These are phyloP conservation scores for Chaetomiaceae sp. DNA, from an alignment of 2,329 filamentous ascomycete species.

Conservation along the genomic window DNA sequence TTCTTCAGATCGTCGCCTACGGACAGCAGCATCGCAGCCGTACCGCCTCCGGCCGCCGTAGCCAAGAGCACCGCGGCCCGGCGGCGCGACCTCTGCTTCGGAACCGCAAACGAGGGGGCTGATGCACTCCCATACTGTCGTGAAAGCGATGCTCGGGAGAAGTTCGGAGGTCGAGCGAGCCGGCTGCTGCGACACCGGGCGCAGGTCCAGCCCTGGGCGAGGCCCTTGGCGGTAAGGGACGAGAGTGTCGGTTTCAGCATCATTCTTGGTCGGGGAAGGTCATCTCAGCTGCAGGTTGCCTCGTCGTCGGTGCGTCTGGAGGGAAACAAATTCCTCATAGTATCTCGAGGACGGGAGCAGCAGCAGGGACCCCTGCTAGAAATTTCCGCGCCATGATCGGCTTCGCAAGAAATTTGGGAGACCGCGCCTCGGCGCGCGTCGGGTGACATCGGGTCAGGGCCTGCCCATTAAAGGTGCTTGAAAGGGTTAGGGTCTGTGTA, in stretches of 20 bases:
- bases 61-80: slow-evolving; percentile 39
- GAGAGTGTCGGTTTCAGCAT: slow-evolving; percentile 20
- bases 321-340: too few species aligned
- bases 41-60: slow-evolving; percentile 44
- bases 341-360: background rate
- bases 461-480: background rate
- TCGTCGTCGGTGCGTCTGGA: too few species aligned
- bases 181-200: slow-evolving; percentile 25
- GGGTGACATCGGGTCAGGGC: slow-evolving; percentile 13
- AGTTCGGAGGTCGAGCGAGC: slow-evolving; percentile 7
- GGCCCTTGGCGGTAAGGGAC: slow-evolving; percentile 14
- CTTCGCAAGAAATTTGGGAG: slow-evolving; percentile 8
- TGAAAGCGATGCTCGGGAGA: slow-evolving; percentile 8
- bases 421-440: slow-evolving; percentile 8
- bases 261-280: slow-evolving; percentile 1
- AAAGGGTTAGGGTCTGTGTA: slow-evolving; percentile 15
- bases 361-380: slow-evolving; percentile 6
- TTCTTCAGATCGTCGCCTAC: slow-evolving; percentile 66
- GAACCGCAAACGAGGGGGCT: background rate
- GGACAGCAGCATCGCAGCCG: slow-evolving; percentile 35
- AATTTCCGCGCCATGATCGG: slow-evolving; percentile 11
- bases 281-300: too few species aligned
- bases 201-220: slow-evolving; percentile 24
- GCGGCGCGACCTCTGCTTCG: slow-evolving; percentile 15
- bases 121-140: slow-evolving; percentile 19